A percentile compares a stretch with the other conserved stretches of the same genome.
phyloP scores from a whole-genome alignment of 352 stramenopile genomes.

The Phytophthora lateralis region DNA sequence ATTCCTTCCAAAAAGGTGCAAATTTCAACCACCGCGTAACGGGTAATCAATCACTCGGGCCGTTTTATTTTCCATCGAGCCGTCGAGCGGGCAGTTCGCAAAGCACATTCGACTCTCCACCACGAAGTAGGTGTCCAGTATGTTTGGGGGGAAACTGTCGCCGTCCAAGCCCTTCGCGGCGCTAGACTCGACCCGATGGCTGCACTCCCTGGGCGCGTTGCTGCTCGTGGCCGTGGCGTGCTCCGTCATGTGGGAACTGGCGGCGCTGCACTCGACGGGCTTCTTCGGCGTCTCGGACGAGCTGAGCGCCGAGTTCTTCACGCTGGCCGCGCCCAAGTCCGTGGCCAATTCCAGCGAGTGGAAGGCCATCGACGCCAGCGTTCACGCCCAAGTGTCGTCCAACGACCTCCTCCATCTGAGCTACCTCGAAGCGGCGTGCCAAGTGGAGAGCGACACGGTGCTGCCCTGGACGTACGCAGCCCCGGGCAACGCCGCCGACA shows the following conservation, averaged over 20 bases:
- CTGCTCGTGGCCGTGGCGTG: conserved; percentile 20
- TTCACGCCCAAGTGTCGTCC: conserved; percentile 24
- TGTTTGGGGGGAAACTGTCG: conserved; percentile 4
- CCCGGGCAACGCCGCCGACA: conserved; percentile 9
- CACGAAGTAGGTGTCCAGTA: conserved; percentile 4
- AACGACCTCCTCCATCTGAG: conserved; percentile 51
- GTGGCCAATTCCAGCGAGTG: conserved; percentile 18
- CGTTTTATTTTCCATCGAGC: conserved; percentile 26
- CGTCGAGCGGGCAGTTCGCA: conserved; percentile 5
- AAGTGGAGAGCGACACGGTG: conserved; percentile 39
- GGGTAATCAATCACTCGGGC: conserved; percentile 16
- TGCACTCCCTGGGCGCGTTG: conserved; percentile 29
- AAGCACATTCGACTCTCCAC: conserved; percentile 1
- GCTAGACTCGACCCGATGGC: conserved; percentile 22
- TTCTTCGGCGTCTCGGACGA: conserved; percentile 25
- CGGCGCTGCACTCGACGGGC: conserved; percentile 19
- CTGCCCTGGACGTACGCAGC: conserved; percentile 44
- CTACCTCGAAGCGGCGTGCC: conserved; percentile 40
- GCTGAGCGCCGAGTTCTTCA: conserved; percentile 26
- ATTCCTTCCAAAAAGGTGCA: neutral
- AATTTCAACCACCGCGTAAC: conserved; percentile 5
- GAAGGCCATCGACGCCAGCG: conserved; percentile 22
- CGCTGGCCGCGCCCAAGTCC: conserved; percentile 13
- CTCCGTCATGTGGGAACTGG: conserved; percentile 32
- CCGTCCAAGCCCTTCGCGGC: conserved; percentile 12